These are phyloP conservation scores for Thymus quinquecostatus DNA, from an alignment of 257 asterid species.

Conservation along the genomic window DNA sequence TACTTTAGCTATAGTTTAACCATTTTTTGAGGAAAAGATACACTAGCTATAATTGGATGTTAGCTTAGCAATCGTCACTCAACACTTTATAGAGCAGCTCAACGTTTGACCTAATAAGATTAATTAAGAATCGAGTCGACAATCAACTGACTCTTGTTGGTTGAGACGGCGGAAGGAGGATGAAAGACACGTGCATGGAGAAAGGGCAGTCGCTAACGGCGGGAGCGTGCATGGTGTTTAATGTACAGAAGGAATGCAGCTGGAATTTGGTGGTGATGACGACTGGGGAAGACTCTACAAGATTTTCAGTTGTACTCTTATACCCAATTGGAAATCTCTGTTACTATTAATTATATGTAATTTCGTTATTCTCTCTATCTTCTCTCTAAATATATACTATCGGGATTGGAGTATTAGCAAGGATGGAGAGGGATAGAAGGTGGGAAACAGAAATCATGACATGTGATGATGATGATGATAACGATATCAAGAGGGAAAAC, in stretches of 20 bases:
- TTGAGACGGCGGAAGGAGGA: too few relatives aligned
- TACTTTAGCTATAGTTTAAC: too few relatives aligned
- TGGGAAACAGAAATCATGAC: constrained; percentile 24
- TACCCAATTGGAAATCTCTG: not conserved
- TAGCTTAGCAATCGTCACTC: too few relatives aligned
- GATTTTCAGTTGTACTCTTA: not conserved
- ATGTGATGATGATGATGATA: not conserved
- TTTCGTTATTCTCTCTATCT: not conserved
- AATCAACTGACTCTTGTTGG: too few relatives aligned
- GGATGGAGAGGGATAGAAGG: too few relatives aligned
- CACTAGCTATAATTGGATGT: too few relatives aligned
- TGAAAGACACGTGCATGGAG: not conserved
- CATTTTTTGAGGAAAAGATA: too few relatives aligned
- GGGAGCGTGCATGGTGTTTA: not conserved
- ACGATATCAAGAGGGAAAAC: not conserved
- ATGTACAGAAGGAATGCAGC: constrained; percentile 18
- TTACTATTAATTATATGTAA: not conserved
- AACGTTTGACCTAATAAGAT: too few relatives aligned
- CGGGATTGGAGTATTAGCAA: too few relatives aligned
- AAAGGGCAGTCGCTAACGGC: not conserved
- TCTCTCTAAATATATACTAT: not conserved
- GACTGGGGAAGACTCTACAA: not conserved
- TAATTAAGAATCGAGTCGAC: too few relatives aligned
- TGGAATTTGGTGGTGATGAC: constrained; percentile 14
- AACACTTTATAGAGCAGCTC: too few relatives aligned